These are phyloP conservation scores for Proteromonas lacertae DNA, from an alignment of 352 stramenopile species.

Conservation along the genomic window DNA sequence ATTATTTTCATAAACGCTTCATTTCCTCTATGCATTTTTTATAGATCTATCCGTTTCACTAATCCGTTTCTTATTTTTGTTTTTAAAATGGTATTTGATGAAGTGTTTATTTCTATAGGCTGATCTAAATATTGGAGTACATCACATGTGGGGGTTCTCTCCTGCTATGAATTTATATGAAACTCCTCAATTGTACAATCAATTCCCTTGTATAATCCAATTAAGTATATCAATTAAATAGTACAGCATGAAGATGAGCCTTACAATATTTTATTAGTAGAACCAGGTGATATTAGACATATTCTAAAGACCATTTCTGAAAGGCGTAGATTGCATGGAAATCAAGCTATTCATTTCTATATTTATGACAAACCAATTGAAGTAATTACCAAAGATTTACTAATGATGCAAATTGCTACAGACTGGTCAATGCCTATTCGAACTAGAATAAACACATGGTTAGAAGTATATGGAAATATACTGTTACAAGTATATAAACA, in stretches of 20 bases:
- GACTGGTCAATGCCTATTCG: conserved; percentile 45
- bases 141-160: no score
- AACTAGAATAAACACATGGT: conserved; percentile 39
- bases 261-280: conserved; percentile 1
- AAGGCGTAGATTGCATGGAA: conserved; percentile 1
- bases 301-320: conserved; percentile 3
- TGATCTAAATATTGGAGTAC: no score
- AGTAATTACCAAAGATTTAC: conserved; percentile 34
- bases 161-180: no score
- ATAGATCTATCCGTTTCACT: no score
- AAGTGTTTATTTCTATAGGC: no score
- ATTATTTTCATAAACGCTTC: no score
- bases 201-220: no score
- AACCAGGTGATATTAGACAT: conserved; percentile 6
- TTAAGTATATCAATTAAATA: no score
- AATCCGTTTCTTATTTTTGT: no score
- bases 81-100: no score
- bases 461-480: conserved; percentile 65
- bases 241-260: background rate
- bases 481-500: conserved; percentile 32
- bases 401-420: conserved; percentile 37
- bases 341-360: conserved; percentile 27
- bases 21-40: no score
- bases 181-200: no score
- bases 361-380: conserved; percentile 40